These are phyloP conservation scores for Coemansia sp. DNA, from an alignment of 192 early-diverging fungal genomes.

Conservation along the genomic window DNA sequence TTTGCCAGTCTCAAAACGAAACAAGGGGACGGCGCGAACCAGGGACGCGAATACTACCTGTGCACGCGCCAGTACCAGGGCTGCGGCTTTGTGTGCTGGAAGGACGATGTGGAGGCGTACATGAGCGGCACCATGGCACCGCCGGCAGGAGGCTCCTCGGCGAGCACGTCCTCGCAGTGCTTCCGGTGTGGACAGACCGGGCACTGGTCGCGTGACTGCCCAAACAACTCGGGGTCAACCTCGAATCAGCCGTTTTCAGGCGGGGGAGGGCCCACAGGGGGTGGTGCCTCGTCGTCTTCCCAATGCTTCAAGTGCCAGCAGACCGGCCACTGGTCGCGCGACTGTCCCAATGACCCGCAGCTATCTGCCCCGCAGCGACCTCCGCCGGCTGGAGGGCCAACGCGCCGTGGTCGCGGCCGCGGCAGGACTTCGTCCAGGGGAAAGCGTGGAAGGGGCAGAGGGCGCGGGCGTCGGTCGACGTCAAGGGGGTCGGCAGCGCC, in stretches of 20 bases:
- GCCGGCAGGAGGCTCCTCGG: not conserved
- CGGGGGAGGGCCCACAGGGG: too few species aligned
- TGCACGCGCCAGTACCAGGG: conserved; percentile 45
- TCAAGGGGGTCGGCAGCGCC: not conserved
- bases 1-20: conserved; percentile 24
- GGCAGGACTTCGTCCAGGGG: not conserved
- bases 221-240: too few species aligned
- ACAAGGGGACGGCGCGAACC: conserved; percentile 22
- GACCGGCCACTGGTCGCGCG: conserved; percentile 43
- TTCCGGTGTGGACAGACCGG: conserved; percentile 29
- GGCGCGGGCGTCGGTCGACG: not conserved
- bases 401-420: conserved; percentile 8
- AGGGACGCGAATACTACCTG: conserved; percentile 52
- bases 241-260: too few species aligned
- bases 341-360: conserved; percentile 24
- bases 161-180: conserved; percentile 11
- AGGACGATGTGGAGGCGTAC: conserved; percentile 23
- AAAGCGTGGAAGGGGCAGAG: conserved; percentile 3
- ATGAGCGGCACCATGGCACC: conserved; percentile 2
- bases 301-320: conserved; percentile 35
- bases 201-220: too few species aligned
- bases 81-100: conserved; percentile 44
- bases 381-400: conserved; percentile 8
- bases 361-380: conserved; percentile 9
- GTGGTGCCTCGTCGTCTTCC: conserved; percentile 1